phyloP scores from a whole-genome alignment of 345 rosid genomes.

The Turnera subulata region DNA sequence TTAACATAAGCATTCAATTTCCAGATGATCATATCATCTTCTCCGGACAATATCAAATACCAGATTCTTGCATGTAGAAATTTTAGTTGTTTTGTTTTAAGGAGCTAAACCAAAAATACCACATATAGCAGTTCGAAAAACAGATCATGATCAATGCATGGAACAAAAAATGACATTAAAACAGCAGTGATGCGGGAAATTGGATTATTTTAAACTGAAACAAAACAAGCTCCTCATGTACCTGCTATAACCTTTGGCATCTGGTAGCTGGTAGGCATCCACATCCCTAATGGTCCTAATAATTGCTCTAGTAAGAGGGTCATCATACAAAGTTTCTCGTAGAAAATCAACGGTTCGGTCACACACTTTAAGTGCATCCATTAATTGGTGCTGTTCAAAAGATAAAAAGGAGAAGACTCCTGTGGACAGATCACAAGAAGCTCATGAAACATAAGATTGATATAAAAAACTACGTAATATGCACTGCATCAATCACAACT shows the following conservation, averaged over 20 bases:
- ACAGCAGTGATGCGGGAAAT: background rate
- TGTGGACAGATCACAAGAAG: conserved; percentile 17
- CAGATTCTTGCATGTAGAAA: too few species aligned
- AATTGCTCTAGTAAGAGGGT: conserved; percentile 80
- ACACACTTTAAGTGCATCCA: conserved; percentile 80
- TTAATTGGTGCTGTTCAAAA: conserved; percentile 84
- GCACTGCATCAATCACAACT: background rate
- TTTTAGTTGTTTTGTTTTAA: too few species aligned
- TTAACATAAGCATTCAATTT: too few species aligned
- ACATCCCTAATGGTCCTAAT: conserved; percentile 95
- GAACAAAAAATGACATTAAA: too few species aligned
- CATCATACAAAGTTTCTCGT: conserved; percentile 83
- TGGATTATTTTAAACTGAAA: background rate
- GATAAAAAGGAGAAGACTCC: conserved; percentile 87
- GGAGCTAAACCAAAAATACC: too few species aligned
- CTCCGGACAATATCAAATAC: too few species aligned
- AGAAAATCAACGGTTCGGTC: conserved; percentile 85
- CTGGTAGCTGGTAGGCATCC: conserved; percentile 93
- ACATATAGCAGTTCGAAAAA: too few species aligned
- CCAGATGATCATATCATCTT: too few species aligned
- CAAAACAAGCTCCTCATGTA: conserved; percentile 21
- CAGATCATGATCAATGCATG: too few species aligned
- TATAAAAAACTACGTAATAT: background rate
- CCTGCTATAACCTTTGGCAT: conserved; percentile 99
- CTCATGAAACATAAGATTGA: conserved; percentile 1